Evolutionary conservation across 495 filamentous ascomycete genomes (phyloP), one percentile per base, ranked within the genome.

Genomic region (Staphylotrichum tortipilum): DNA sequence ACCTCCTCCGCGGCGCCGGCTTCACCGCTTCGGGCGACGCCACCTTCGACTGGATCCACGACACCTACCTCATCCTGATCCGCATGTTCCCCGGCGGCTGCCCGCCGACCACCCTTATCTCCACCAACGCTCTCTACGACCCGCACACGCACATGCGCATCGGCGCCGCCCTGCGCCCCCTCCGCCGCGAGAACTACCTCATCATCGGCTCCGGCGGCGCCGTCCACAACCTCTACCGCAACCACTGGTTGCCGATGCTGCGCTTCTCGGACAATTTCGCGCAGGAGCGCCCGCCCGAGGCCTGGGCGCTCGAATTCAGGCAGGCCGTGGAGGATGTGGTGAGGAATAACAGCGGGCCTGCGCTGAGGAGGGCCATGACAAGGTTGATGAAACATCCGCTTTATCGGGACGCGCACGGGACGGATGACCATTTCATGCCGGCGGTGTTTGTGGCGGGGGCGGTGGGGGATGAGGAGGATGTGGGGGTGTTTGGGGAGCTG

Each of bases 361-460:
- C 55, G 49, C 53, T 82, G 36, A 49, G 77, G 7, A 54, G 76
- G 18, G 74, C 70, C 3, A 69, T 78, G 52, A 74, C 73, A 1
- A 64, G 73, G 38, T 51, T 83, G 59, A 83, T 82, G 79, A 80
- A 82, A 60, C 72, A 79, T 54, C 79, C 79, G 12, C 54, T 65
- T 22, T 83, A 69, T 55, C 53, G 79, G 18, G 80, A 82, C 61
- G 80, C 80, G 3, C 80, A 83, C 64, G 78, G 66, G 11, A 82
- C 79, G 0, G 79, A 83, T 54, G 80, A 82, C 59, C 79, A 83
- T 59, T 81, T 80, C 53, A 81, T 82, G 73, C 64, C 74, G 9
- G 71, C 72, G 0, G 51, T 74, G 48, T 82, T 82, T 62, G 75
- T 79, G 2, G 78, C 77, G 0, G 80, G 42, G 1, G 42, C 42